Conservation (phyloP, 768 basidiomycete genomes). For the Boletus vinaceobasis region DNA sequence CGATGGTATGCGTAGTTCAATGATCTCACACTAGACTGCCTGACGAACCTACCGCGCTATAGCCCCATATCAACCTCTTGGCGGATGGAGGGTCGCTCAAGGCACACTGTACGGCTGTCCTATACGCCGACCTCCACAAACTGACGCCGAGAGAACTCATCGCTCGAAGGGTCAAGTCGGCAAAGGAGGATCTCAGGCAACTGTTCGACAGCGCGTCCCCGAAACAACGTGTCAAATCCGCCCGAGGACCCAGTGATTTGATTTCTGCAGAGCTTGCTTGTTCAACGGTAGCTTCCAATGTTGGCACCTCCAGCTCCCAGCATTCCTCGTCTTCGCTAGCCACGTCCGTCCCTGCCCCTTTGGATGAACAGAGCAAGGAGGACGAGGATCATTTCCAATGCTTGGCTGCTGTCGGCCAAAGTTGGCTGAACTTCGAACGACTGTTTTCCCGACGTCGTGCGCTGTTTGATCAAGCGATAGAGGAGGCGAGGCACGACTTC, state of each 20-base stretch:
- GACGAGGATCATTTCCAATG: neutral
- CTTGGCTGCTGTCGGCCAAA: neutral
- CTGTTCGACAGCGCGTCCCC: neutral
- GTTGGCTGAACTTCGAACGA: conserved; percentile 8
- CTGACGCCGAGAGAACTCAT: conserved; percentile 2
- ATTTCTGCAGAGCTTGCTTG: neutral
- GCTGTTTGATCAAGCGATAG: neutral
- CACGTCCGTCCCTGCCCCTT: neutral
- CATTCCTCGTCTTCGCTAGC: neutral
- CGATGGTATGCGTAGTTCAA: neutral
- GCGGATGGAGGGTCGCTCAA: conserved; percentile 1
- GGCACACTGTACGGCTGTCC: conserved; percentile 1
- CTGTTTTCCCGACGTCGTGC: neutral
- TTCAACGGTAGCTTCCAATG: neutral
- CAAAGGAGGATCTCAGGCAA: conserved; percentile 4
- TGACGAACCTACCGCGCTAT: neutral
- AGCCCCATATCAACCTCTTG: conserved; percentile 7
- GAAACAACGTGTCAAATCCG: neutral
- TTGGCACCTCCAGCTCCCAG: too few species aligned
- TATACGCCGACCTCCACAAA: neutral
- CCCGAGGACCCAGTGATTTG: neutral
- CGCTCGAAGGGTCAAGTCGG: conserved; percentile 8
- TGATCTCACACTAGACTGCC: neutral
- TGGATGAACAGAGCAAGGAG: neutral
- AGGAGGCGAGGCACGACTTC: conserved; percentile 9